phyloP scores from a whole-genome alignment of 768 basidiomycete genomes.

The Chalciporus pseudorubinellus region DNA sequence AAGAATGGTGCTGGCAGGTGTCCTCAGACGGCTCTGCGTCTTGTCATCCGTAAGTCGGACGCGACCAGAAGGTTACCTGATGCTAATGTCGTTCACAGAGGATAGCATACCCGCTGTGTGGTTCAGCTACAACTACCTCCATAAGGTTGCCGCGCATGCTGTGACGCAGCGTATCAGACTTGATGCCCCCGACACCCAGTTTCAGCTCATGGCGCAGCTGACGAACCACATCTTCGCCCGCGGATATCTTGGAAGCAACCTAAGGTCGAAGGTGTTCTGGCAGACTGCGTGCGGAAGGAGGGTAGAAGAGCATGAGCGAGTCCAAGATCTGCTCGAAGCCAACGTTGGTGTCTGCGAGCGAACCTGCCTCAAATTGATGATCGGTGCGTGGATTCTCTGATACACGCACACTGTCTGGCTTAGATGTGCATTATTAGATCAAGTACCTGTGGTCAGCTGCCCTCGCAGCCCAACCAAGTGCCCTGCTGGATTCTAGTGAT shows the following conservation, averaged over 20 bases:
- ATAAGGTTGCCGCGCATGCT: conserved; percentile 29
- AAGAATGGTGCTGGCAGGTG: conserved; percentile 40
- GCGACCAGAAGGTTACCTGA: neutral
- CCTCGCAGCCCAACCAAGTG: conserved; percentile 1
- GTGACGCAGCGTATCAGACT: conserved; percentile 46
- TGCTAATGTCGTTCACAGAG: conserved; percentile 26
- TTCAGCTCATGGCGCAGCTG: conserved; percentile 43
- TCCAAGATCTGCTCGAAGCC: conserved; percentile 23
- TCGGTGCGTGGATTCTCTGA: conserved; percentile 11
- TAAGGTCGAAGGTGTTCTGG: conserved; percentile 43
- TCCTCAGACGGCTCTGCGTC: conserved; percentile 42
- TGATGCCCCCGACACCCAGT: conserved; percentile 29
- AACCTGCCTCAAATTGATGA: conserved; percentile 16
- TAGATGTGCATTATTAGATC: conserved; percentile 7
- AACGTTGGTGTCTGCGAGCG: conserved; percentile 19
- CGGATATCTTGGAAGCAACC: conserved; percentile 36
- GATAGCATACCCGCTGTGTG: conserved; percentile 41
- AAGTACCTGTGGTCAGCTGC: neutral
- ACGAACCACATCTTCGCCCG: conserved; percentile 47
- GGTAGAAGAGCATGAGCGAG: conserved; percentile 26
- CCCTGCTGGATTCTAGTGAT: conserved; percentile 1
- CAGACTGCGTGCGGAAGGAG: conserved; percentile 35
- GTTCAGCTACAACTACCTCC: conserved; percentile 44
- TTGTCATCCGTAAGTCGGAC: conserved; percentile 43
- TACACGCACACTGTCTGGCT: neutral